These are phyloP conservation scores for Nigrospora oryzae DNA, from an alignment of 2,329 filamentous ascomycete genomes.

Conservation along the genomic window DNA sequence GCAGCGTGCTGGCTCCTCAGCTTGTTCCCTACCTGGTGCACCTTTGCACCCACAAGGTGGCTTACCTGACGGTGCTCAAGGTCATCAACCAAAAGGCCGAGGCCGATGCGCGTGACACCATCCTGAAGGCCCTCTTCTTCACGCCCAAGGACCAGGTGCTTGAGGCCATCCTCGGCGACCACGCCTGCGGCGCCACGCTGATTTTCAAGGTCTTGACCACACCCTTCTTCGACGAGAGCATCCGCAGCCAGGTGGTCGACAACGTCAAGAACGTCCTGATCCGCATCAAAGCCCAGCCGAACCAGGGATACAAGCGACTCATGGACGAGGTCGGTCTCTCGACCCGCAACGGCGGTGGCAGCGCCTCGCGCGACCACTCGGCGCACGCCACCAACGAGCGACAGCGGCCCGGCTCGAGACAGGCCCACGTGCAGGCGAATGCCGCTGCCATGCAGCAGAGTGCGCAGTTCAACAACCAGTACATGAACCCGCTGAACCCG, in stretches of 20 bases:
- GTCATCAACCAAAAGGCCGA: slow-evolving; percentile 98
- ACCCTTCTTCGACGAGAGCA: slow-evolving; percentile 90
- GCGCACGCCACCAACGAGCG: slow-evolving; percentile 40
- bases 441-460: slow-evolving; percentile 23
- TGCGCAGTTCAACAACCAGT: slow-evolving; percentile 36
- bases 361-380: slow-evolving; percentile 34
- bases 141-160: slow-evolving; percentile 77
- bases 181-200: slow-evolving; percentile 83
- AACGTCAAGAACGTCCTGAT: slow-evolving; percentile 85
- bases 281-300: slow-evolving; percentile 85
- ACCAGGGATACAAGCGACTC: slow-evolving; percentile 92
- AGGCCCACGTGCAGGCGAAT: slow-evolving; percentile 22
- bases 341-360: slow-evolving; percentile 40
- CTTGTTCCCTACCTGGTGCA: slow-evolving; percentile 90
- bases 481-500: slow-evolving; percentile 42
- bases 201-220: slow-evolving; percentile 99
- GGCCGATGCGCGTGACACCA: slow-evolving; percentile 80
- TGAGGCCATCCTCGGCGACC: slow-evolving; percentile 85
- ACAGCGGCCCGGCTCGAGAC: slow-evolving; percentile 47
- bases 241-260: slow-evolving; percentile 80
- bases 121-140: slow-evolving; percentile 89
- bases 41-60: slow-evolving; percentile 96
- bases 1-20: slow-evolving; percentile 84
- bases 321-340: slow-evolving; percentile 98
- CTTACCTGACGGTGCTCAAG: slow-evolving; percentile 93